Percentiles rank a stretch among this genome's conserved stretches.
These are phyloP conservation scores for Quercus rubra DNA, from an alignment of 306 rosid species.

Conservation along the genomic window DNA sequence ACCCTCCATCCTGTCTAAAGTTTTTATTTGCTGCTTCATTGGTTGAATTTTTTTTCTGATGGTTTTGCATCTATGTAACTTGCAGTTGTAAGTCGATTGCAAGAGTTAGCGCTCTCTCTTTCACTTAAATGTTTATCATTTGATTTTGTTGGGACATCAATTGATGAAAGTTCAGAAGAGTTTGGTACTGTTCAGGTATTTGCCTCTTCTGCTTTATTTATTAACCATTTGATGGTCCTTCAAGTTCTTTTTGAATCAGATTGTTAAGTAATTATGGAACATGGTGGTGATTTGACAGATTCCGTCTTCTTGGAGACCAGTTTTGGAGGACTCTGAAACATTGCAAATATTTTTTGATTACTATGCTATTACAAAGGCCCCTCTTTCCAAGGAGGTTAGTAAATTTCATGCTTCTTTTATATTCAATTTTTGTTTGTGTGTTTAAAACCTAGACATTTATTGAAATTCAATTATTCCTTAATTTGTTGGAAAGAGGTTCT, in stretches of 20 bases:
- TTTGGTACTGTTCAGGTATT: constrained; percentile 98
- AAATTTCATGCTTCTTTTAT: constrained; percentile 15
- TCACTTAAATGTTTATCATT: constrained; percentile 89
- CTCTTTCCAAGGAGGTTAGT: constrained; percentile 96
- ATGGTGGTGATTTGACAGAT: constrained; percentile 53
- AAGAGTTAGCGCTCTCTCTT: constrained; percentile 95
- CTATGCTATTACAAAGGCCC: constrained; percentile 81
- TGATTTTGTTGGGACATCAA: constrained; percentile 97
- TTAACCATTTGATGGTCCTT: constrained; percentile 18
- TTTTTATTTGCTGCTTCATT: constrained; percentile 10
- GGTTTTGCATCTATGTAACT: constrained; percentile 25
- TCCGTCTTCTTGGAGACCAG: constrained; percentile 90
- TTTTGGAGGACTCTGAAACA: constrained; percentile 90
- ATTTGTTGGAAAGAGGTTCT: not conserved
- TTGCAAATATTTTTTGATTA: constrained; percentile 89
- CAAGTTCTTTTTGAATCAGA: constrained; percentile 13
- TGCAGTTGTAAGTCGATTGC: constrained; percentile 79
- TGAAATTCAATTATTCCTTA: not conserved
- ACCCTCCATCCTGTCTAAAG: not conserved
- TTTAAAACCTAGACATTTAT: not conserved
- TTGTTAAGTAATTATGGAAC: constrained; percentile 25
- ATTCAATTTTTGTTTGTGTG: not conserved
- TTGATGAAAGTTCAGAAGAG: constrained; percentile 99
- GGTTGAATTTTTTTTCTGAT: constrained; percentile 8
- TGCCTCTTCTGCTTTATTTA: constrained; percentile 1